A percentile compares a stretch with the other conserved stretches of the same genome.
These are phyloP conservation scores for Lepiota venenata DNA, from an alignment of 768 basidiomycete species.

Conservation along the genomic window DNA sequence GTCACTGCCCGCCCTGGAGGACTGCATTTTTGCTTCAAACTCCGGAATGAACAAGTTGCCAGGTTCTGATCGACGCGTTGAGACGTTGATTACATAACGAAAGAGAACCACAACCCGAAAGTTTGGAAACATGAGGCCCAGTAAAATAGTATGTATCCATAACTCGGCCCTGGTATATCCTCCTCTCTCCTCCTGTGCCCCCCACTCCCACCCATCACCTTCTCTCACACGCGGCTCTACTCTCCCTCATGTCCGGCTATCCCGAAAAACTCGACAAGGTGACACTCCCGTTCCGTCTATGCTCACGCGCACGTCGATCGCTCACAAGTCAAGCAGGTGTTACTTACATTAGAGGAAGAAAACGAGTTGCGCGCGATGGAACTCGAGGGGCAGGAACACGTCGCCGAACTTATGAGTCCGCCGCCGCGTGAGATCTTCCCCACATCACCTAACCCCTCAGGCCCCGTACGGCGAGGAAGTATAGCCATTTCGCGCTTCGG, in stretches of 20 bases:
- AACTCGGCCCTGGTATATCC: background rate
- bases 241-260: background rate
- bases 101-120: background rate
- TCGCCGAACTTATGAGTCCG: background rate
- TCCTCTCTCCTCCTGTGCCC: background rate
- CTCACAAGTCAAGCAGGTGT: background rate
- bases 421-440: background rate
- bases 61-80: background rate
- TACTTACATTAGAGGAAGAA: background rate
- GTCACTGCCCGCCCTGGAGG: slow-evolving; percentile 1
- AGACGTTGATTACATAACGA: background rate
- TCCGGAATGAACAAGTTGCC: background rate
- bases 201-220: background rate
- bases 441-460: background rate
- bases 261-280: slow-evolving; percentile 1
- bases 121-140: slow-evolving; percentile 2
- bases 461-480: slow-evolving; percentile 3
- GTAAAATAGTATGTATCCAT: background rate
- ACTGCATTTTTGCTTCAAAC: no score
- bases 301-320: background rate
- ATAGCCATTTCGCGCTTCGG: slow-evolving; percentile 11
- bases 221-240: background rate
- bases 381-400: slow-evolving; percentile 4
- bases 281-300: background rate
- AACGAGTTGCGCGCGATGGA: slow-evolving; percentile 1